Evolutionary conservation across 441 rosid genomes (phyloP), one percentile per base, ranked within the genome.

Genomic region (Croton laevigatus): DNA sequence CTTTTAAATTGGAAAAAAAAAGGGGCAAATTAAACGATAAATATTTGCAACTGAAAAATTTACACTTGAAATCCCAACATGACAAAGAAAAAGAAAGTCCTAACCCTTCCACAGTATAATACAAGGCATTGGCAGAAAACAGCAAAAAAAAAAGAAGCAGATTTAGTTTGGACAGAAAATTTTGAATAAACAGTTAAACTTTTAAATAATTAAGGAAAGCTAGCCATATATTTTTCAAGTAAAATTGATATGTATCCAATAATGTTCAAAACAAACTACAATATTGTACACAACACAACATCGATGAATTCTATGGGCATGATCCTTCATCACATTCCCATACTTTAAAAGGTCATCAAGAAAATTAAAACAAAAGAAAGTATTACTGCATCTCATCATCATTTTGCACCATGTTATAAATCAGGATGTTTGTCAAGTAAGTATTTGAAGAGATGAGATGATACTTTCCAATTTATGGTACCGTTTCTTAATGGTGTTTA

Each of bases 401-500:
- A 51, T 12, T 36, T 3, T 16, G 5, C 16, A 44, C 38, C 27
- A 44, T 19, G 3, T 54, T 55, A 13, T 40, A 42, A 3, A 45
- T 37, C 38, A 36, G 22, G 51, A 58, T 17, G 20, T n/a, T 46
- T 20, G 9, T 52, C 53, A 53, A 53, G 20, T 27, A 17, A 14
- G 59, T 22, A 36, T 45, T 23, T 34, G 20, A 19, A 52, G 12
- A 54, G 54, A 63, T 46, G 23, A 27, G 40, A 8, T 10, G 64
- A 6, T 13, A 55, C 55, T 14, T 45, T 44, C 57, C 51, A 42
- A 13, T 62, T 40, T 71, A n/a, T 5, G 74, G 57, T 44, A 55
- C 65, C 55, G 34, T 64, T 64, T 63, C 46, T 44, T 64, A n/a
- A n/a, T n/a, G n/a, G n/a, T n/a, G 57, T 65, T 63, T 46, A 55